A percentile compares a stretch with the other conserved stretches of the same genome.
Evolutionary conservation across 345 rosid species (phyloP).

Genomic region (Physaria fendleri): DNA sequence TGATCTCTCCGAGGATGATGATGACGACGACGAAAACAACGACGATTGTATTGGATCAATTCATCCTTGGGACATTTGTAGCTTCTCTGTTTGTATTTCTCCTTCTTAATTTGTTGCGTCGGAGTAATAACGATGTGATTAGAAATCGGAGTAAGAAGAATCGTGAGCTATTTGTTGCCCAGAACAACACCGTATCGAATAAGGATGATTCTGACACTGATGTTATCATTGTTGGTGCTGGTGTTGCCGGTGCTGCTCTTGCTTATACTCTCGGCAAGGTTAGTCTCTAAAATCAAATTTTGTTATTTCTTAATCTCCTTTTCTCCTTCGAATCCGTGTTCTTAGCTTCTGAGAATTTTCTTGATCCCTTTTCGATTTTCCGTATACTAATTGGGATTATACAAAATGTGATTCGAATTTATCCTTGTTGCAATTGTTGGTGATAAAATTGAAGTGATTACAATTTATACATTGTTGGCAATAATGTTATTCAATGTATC

Average conservation of each 20-base stretch:
- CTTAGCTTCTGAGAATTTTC: too few relatives aligned
- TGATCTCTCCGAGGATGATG: background rate
- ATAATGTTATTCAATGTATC: too few relatives aligned
- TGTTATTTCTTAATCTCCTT: too few relatives aligned
- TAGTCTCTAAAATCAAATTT: background rate
- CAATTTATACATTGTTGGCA: too few relatives aligned
- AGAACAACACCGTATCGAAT: background rate
- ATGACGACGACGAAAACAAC: background rate
- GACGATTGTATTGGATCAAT: slow-evolving; percentile 6
- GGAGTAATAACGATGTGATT: background rate
- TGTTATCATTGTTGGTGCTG: slow-evolving; percentile 37
- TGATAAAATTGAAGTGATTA: too few relatives aligned
- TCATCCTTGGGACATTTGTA: background rate
- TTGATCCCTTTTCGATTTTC: too few relatives aligned
- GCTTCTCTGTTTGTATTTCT: slow-evolving; percentile 16
- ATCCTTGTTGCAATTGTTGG: too few relatives aligned
- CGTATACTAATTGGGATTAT: too few relatives aligned
- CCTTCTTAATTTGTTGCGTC: slow-evolving; percentile 6
- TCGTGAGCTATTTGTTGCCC: background rate
- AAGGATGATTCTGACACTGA: background rate
- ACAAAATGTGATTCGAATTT: too few relatives aligned
- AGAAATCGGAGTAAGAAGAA: slow-evolving; percentile 4
- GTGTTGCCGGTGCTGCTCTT: slow-evolving; percentile 57
- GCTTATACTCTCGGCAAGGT: slow-evolving; percentile 54
- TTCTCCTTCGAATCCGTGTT: too few relatives aligned